These are phyloP conservation scores for Candida piceae DNA, from an alignment of 805 yeast genomes.

Conservation along the genomic window DNA sequence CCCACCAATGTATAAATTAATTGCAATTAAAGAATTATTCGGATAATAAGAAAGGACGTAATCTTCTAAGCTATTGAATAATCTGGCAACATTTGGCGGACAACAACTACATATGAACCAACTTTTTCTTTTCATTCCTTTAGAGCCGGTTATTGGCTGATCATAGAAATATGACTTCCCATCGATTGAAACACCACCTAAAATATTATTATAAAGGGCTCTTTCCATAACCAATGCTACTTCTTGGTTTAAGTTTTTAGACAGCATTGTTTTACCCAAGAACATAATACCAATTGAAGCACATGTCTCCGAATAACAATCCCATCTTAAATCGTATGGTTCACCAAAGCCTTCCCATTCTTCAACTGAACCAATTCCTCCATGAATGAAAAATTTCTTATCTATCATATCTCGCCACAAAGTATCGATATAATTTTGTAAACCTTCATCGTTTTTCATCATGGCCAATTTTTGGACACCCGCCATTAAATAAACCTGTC, in stretches of 20 bases:
- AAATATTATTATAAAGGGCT: constrained; percentile 20
- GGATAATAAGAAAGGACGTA: constrained; percentile 7
- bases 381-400: constrained; percentile 19
- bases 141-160: constrained; percentile 18
- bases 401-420: constrained; percentile 20
- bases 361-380: constrained; percentile 22
- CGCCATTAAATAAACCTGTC: constrained; percentile 19
- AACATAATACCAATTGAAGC: constrained; percentile 22
- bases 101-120: constrained; percentile 24
- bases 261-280: constrained; percentile 16
- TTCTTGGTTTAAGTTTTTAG: constrained; percentile 7
- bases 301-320: constrained; percentile 25
- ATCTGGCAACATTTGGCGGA: constrained; percentile 25
- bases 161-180: constrained; percentile 20
- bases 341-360: constrained; percentile 27
- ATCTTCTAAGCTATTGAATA: constrained; percentile 19
- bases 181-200: constrained; percentile 23
- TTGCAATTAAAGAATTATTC: constrained; percentile 5
- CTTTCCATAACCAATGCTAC: constrained; percentile 19
- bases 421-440: constrained; percentile 9
- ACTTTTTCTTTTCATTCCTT: constrained; percentile 10
- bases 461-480: constrained; percentile 19
- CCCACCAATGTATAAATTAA: constrained; percentile 15
- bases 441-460: constrained; percentile 11
- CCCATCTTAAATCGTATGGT: constrained; percentile 18